Percentiles rank a stretch among this genome's conserved stretches.
These are phyloP conservation scores for Colletotrichum plurivorum DNA, from an alignment of 2,329 filamentous ascomycete genomes.

Conservation along the genomic window DNA sequence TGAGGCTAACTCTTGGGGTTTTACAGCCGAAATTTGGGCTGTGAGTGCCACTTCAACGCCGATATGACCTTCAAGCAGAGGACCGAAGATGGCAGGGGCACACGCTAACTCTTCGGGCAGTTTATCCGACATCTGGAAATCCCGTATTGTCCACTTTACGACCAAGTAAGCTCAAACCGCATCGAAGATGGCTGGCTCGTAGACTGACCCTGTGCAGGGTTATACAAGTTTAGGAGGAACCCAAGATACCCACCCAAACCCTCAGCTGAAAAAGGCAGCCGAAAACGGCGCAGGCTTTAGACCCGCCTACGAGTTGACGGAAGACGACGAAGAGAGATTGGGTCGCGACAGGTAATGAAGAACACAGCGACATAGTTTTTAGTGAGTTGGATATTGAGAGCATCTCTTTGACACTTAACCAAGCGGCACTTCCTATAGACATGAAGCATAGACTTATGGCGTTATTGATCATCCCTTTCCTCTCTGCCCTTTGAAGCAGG, in stretches of 20 bases:
- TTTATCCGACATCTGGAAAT: conserved; percentile 86
- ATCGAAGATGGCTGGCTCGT: accelerated
- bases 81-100: not conserved
- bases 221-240: conserved; percentile 95
- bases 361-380: conserved; percentile 7
- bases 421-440: conserved; percentile 25
- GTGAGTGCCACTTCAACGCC: conserved; percentile 66
- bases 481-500: not conserved
- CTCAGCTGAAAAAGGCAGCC: conserved; percentile 68
- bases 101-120: conserved; percentile 54
- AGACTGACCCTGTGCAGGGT: conserved; percentile 59
- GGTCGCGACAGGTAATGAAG: conserved; percentile 72
- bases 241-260: conserved; percentile 91
- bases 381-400: not conserved
- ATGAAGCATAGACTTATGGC: conserved; percentile 26
- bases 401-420: not conserved
- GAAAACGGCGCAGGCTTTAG: conserved; percentile 64
- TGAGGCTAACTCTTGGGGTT: too few relatives aligned
- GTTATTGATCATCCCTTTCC: not conserved
- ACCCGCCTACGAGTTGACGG: conserved; percentile 82
- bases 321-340: conserved; percentile 83
- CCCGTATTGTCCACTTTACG: conserved; percentile 89
- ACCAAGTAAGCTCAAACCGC: conserved; percentile 57
- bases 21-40: conserved; percentile 84
- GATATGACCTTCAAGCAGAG: too few relatives aligned